Percentiles rank a stretch among this genome's conserved stretches.
phyloP scores from a whole-genome alignment of 139 green algal species.

The Micromonas pusilla region DNA sequence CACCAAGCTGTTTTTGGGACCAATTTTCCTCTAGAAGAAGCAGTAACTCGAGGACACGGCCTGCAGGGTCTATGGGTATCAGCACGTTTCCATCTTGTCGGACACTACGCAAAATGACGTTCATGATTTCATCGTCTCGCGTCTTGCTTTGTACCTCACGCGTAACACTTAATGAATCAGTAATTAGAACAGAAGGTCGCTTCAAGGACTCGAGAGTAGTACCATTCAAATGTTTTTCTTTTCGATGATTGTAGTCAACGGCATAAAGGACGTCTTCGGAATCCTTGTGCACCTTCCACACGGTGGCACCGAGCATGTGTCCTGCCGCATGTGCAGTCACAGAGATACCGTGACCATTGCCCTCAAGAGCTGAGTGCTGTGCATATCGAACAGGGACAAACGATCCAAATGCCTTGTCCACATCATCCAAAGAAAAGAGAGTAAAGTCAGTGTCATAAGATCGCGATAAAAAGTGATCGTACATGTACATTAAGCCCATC shows the following conservation, averaged over 20 bases:
- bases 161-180: slow-evolving; percentile 43
- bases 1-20: not conserved
- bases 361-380: not conserved
- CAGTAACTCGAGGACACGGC: slow-evolving; percentile 82
- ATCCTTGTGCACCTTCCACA: slow-evolving; percentile 69
- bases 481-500: slow-evolving; percentile 82
- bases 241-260: slow-evolving; percentile 77
- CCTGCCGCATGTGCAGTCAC: slow-evolving; percentile 72
- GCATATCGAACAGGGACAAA: slow-evolving; percentile 18
- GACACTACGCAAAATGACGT: slow-evolving; percentile 24
- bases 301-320: slow-evolving; percentile 69
- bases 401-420: slow-evolving; percentile 67
- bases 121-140: not conserved
- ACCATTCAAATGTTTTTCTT: slow-evolving; percentile 64
- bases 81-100: slow-evolving; percentile 70
- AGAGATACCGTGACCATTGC: slow-evolving; percentile 44
- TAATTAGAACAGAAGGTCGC: slow-evolving; percentile 71
- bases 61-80: slow-evolving; percentile 76
- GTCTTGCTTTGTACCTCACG: not conserved
- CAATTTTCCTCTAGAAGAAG: slow-evolving; percentile 43
- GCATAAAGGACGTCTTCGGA: slow-evolving; percentile 85
- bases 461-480: slow-evolving; percentile 45
- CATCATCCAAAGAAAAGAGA: slow-evolving; percentile 54
- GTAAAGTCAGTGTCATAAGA: not conserved
- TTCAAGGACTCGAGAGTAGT: slow-evolving; percentile 48